Evolutionary conservation across 805 yeast species (phyloP), one percentile per base, ranked within the genome.

Genomic region (Teunomyces barrocoloradensis): DNA sequence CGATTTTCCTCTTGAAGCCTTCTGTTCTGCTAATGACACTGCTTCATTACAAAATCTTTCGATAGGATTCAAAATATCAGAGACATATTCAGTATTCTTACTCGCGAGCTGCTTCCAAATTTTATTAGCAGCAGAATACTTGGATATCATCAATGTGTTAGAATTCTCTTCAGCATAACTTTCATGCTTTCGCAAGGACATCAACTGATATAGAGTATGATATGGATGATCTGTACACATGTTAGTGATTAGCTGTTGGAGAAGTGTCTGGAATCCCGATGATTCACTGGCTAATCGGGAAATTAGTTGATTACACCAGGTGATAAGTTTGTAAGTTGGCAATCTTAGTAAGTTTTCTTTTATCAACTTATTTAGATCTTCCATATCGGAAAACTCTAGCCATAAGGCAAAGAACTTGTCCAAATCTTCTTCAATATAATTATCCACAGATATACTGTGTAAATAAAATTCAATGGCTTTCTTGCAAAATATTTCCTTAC

Each of bases 401-500:
- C 97, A 92, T 9, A 92, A 63, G 0, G 91, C 86, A 63, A 91
- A 85, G 51, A 91, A 85, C 47, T 87, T 79, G 58, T 89, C 95
- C 25, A 85, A 68, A 43, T 80, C 85, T 49, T 78, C 80, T 42
- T 78, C 81, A 45, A 75, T 78, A 30, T 58, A 56, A 41, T 75
- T 78, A 37, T 73, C 62, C 15, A 69, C 63, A 1, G 73, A 60
- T n/a, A 87, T 64, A 12, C 86, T 71, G 36, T 69, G 73, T 44
- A 89, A 57, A 57, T 84, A 88, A 53, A 78, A 84, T 18, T 73
- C 75, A 12, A 84, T 68, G 0, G 95, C 80, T 29, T 78, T 75
- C 20, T 65, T 64, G 5, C 81, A 69, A 55, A 84, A 80, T 2
- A 59, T 63, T 21, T 67, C 64, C 42, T 68, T 70, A 43, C 68